A percentile compares a stretch with the other conserved stretches of the same genome.
phyloP scores from a whole-genome alignment of 176 grass and related monocot species.

The Aechmea fasciata region DNA sequence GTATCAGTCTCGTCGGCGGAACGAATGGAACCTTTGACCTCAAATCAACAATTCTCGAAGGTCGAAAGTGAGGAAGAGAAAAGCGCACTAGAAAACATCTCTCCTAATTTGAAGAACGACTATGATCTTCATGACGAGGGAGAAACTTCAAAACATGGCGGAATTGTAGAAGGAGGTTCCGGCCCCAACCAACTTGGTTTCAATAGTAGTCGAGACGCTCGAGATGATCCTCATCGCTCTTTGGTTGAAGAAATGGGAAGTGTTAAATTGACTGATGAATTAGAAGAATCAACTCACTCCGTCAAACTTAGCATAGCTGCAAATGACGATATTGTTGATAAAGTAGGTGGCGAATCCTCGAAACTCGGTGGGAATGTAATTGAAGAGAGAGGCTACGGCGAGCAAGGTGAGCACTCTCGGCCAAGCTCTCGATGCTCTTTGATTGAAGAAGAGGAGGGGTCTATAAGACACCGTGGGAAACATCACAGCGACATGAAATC shows the following conservation, averaged over 20 bases:
- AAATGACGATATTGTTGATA: neutral
- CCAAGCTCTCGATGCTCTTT: constrained; percentile 35
- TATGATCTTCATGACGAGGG: too few species aligned
- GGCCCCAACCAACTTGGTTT: too few species aligned
- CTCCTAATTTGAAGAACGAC: neutral
- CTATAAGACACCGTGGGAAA: constrained; percentile 36
- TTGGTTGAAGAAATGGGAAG: constrained; percentile 47
- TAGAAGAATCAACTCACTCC: neutral
- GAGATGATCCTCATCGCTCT: constrained; percentile 34
- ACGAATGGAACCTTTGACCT: neutral
- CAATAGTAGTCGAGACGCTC: too few species aligned
- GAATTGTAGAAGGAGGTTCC: too few species aligned
- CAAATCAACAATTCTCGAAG: neutral
- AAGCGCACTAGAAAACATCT: neutral
- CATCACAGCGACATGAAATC: constrained; percentile 5
- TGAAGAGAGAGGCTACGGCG: too few species aligned
- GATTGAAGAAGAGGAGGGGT: constrained; percentile 53
- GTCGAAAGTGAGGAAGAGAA: neutral
- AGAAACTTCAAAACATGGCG: too few species aligned
- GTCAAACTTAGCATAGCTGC: constrained; percentile 26
- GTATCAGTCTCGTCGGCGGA: constrained; percentile 24
- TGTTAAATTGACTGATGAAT: neutral
- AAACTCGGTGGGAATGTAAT: too few species aligned
- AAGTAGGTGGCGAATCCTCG: neutral
- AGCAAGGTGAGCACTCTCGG: constrained; percentile 6